These are phyloP conservation scores for Hemileccinum rubropunctum DNA, from an alignment of 768 basidiomycete genomes.

Conservation along the genomic window DNA sequence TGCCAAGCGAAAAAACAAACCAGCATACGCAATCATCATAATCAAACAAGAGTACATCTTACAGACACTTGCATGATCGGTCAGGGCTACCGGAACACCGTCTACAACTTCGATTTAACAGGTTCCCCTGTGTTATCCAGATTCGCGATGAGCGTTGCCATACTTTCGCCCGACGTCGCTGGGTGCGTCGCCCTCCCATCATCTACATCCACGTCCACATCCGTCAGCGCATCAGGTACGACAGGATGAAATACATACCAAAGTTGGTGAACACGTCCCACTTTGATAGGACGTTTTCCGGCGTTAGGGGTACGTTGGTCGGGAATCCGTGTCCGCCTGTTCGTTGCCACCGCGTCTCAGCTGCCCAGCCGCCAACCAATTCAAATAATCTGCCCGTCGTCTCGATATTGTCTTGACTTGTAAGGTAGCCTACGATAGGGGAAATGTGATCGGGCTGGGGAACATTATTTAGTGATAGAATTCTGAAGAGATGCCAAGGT, in stretches of 20 bases:
- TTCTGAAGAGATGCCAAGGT: background rate
- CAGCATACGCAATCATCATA: too few species aligned
- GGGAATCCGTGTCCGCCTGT: slow-evolving; percentile 88
- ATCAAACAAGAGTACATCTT: too few species aligned
- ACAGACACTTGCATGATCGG: too few species aligned
- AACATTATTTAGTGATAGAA: background rate
- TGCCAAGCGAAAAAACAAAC: too few species aligned
- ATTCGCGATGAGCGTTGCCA: slow-evolving; percentile 72
- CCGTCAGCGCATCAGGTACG: background rate
- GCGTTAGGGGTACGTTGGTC: slow-evolving; percentile 65
- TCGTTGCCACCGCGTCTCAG: slow-evolving; percentile 91
- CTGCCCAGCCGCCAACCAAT: slow-evolving; percentile 88
- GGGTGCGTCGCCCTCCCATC: slow-evolving; percentile 75
- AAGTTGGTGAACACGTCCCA: slow-evolving; percentile 88
- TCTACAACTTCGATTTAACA: slow-evolving; percentile 53
- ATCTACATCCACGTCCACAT: too few species aligned
- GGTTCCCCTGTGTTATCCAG: slow-evolving; percentile 39
- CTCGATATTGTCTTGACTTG: slow-evolving; percentile 74
- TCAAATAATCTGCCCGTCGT: slow-evolving; percentile 72
- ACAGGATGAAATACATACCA: slow-evolving; percentile 42
- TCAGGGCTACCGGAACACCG: background rate
- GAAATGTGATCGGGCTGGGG: slow-evolving; percentile 45
- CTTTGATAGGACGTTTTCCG: slow-evolving; percentile 76
- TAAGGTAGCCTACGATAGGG: slow-evolving; percentile 88
- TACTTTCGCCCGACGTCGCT: slow-evolving; percentile 64